Base-by-base conservation (phyloP, 2,329 filamentous ascomycete genomes). In the Xylariaceae sp. region DNA sequence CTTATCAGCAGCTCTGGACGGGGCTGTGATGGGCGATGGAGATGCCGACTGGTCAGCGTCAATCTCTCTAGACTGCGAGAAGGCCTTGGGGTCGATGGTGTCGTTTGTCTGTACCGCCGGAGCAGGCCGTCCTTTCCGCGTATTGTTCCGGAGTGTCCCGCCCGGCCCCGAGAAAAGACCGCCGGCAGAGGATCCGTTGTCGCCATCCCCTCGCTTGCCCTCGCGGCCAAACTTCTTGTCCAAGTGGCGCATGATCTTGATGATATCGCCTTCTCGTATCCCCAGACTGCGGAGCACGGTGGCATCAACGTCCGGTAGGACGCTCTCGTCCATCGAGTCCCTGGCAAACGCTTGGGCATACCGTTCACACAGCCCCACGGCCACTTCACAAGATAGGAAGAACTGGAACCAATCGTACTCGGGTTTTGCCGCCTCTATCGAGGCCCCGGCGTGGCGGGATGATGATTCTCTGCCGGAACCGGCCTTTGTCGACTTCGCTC, bases 401-500 rank as follows among this genome's bases (percentile, higher is more conserved):
- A 98, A 96, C 55, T 95, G 88, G 53, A 98, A 98, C 92, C 92
- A 98, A 57, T 98, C 92, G 56, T 96, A 94, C 30, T 92, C 81
- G 1, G 83, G 70, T 58, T 80, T 81, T n/a, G n/a, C n/a, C 15
- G 63, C 63, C 44, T 82, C 71, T 19, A 87, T 64, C 2, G 72
- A 72, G n/a, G 75, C 80, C 10, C 81, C 81, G 7, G 73, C 66
- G 25, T 60, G 59, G 21, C 53, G 45, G 4, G 45, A 42, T 19
- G 51, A 38, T 35, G 29, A 53, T 50, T 41, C 59, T 49, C 46
- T 49, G 30, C 36, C 43, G 17, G 44, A 7, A 19, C 42, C 33
- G 14, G 41, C 53, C 37, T 59, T 62, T 17, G 61, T 50, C 12
- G 54, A 46, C 36, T 57, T 66, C 17, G 68, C 63, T 38, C 70